Evolutionary conservation across 139 green algal species (phyloP).

Genomic region (Closterium sp.): DNA sequence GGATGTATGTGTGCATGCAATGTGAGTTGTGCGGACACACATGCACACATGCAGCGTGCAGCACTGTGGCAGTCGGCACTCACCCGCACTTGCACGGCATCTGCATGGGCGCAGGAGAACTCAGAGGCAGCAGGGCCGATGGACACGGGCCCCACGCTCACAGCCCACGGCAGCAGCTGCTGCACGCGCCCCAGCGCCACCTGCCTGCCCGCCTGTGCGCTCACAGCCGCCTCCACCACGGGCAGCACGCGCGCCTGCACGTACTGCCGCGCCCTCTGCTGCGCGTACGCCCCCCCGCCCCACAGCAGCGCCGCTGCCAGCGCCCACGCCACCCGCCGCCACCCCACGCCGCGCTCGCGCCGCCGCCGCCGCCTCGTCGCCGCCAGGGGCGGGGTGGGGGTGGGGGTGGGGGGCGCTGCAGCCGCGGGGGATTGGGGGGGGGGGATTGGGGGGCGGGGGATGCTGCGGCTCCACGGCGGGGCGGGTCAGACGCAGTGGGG

Average conservation of each 20-base stretch:
- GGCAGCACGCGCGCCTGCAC: slow-evolving; percentile 12
- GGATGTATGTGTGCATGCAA: too few species aligned
- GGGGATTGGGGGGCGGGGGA: too few species aligned
- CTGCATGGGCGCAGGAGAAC: slow-evolving; percentile 27
- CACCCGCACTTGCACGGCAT: slow-evolving; percentile 33
- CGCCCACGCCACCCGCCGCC: neutral
- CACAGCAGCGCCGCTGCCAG: neutral
- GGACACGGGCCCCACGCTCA: slow-evolving; percentile 4
- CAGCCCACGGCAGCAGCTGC: neutral
- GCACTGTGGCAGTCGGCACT: neutral
- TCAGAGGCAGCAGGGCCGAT: slow-evolving; percentile 5
- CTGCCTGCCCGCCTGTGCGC: slow-evolving; percentile 1
- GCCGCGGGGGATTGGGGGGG: neutral
- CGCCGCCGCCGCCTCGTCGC: too few species aligned
- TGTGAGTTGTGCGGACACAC: too few species aligned
- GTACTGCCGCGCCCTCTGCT: neutral
- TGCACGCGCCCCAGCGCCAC: slow-evolving; percentile 11
- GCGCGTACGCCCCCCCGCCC: neutral
- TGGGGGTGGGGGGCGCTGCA: neutral
- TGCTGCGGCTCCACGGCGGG: too few species aligned
- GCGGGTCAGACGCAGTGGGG: neutral
- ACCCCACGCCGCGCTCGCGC: neutral
- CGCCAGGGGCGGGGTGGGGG: neutral
- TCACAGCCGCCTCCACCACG: neutral
- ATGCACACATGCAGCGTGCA: too few species aligned